Percentiles rank a stretch among this genome's conserved stretches.
Evolutionary conservation across 495 filamentous ascomycete genomes (phyloP).

Genomic region (Bombardia bombarda): DNA sequence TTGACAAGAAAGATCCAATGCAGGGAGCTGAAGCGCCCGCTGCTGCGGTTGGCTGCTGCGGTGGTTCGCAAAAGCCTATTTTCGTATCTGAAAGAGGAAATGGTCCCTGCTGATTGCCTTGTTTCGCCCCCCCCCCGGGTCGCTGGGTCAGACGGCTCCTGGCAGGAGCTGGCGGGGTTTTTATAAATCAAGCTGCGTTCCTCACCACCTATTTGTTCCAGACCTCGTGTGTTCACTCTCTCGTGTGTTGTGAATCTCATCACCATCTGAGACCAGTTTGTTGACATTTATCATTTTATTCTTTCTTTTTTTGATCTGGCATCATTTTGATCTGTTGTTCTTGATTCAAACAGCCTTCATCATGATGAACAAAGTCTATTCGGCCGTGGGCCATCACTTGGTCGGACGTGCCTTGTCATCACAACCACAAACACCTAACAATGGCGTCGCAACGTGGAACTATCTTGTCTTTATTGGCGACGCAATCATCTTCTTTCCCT

Average conservation of each 20-base stretch:
- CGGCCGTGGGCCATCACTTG: slow-evolving; percentile 2
- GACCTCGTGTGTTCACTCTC: not conserved
- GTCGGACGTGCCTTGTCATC: no score
- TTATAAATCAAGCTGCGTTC: not conserved
- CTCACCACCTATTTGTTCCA: not conserved
- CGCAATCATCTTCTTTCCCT: slow-evolving; percentile 31
- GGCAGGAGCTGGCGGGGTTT: not conserved
- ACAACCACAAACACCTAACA: no score
- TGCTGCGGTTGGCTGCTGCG: no score
- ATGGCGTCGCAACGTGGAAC: slow-evolving; percentile 2
- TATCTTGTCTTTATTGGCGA: slow-evolving; percentile 15
- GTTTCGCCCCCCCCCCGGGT: no score
- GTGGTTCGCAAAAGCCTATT: no score
- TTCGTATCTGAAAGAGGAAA: no score
- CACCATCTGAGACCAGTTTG: not conserved
- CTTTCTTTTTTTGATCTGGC: not conserved
- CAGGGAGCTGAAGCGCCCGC: no score
- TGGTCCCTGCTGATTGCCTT: no score
- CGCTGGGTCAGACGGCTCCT: no score
- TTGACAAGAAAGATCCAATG: no score
- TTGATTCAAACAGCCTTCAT: not conserved
- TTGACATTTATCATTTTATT: not conserved
- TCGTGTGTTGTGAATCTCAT: not conserved
- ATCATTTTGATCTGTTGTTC: not conserved
- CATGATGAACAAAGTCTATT: not conserved